Evolutionary conservation across 2,329 filamentous ascomycete genomes (phyloP).

Genomic region (Cryphonectria radicalis): DNA sequence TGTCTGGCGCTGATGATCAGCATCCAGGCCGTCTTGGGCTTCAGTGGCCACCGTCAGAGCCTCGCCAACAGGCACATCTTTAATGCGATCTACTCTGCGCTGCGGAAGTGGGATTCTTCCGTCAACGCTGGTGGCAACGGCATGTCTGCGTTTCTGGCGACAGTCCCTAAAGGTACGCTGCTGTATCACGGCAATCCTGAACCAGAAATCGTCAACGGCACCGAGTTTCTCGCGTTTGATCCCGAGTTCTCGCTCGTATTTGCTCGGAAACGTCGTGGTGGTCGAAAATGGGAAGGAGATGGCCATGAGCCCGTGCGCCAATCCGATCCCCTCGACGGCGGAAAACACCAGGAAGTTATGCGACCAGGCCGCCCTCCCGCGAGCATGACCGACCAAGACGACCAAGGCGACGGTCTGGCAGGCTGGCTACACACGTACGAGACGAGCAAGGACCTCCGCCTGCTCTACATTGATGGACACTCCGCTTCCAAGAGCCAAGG

Average conservation of each 20-base stretch:
- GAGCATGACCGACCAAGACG: background rate
- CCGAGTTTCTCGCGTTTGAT: slow-evolving; percentile 3
- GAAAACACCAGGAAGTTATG: background rate
- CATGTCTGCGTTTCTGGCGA: background rate
- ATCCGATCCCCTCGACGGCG: too few species aligned
- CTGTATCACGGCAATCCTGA: background rate
- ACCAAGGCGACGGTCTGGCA: background rate
- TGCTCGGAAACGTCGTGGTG: background rate
- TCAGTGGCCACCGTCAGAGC: background rate
- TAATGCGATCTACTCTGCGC: background rate
- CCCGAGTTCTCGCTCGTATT: slow-evolving; percentile 4
- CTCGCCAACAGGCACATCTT: background rate
- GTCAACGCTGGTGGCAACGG: background rate
- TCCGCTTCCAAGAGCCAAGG: background rate
- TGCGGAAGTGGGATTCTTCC: background rate
- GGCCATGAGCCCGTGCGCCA: background rate
- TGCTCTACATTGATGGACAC: slow-evolving; percentile 1
- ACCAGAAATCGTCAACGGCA: background rate
- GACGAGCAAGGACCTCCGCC: background rate
- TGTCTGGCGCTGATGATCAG: background rate
- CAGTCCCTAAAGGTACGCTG: background rate
- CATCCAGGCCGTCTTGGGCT: background rate
- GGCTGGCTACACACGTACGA: slow-evolving; percentile 7
- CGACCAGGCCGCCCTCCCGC: background rate
- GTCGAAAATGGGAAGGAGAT: background rate